Evolutionary conservation across 2,329 filamentous ascomycete genomes (phyloP).

Genomic region (Bertia moriformis): DNA sequence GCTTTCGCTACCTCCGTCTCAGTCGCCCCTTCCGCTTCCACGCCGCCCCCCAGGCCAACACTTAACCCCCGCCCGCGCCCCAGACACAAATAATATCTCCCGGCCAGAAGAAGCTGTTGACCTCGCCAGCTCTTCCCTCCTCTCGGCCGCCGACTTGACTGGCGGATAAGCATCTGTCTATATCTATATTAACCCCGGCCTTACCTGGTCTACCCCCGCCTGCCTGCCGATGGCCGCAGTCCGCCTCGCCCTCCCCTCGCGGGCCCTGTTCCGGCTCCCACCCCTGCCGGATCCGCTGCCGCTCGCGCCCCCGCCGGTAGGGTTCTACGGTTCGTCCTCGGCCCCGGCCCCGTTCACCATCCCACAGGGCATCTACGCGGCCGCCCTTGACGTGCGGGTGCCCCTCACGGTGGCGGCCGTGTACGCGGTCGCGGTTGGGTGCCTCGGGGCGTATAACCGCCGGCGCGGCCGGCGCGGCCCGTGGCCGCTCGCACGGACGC

Average conservation of each 20-base stretch:
- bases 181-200: too few species aligned
- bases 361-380: slow-evolving; percentile 44
- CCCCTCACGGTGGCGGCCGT: slow-evolving; percentile 63
- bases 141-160: too few species aligned
- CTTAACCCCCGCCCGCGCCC: too few species aligned
- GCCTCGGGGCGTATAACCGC: slow-evolving; percentile 65
- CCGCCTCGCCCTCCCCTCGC: slow-evolving; percentile 1
- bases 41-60: too few species aligned
- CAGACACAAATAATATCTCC: too few species aligned
- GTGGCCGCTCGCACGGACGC: slow-evolving; percentile 74
- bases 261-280: not conserved
- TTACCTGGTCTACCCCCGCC: too few species aligned
- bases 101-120: too few species aligned
- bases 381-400: slow-evolving; percentile 48
- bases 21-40: too few species aligned
- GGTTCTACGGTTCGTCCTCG: not conserved
- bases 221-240: too few species aligned
- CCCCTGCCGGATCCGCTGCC: not conserved
- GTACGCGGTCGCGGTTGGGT: slow-evolving; percentile 68
- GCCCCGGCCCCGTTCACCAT: slow-evolving; percentile 47
- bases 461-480: slow-evolving; percentile 50
- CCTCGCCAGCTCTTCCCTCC: too few species aligned
- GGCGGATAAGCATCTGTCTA: too few species aligned
- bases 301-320: not conserved
- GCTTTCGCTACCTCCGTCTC: too few species aligned